These are phyloP conservation scores for Marasmius tenuissimus DNA, from an alignment of 1,284 basidiomycete species.

Conservation along the genomic window DNA sequence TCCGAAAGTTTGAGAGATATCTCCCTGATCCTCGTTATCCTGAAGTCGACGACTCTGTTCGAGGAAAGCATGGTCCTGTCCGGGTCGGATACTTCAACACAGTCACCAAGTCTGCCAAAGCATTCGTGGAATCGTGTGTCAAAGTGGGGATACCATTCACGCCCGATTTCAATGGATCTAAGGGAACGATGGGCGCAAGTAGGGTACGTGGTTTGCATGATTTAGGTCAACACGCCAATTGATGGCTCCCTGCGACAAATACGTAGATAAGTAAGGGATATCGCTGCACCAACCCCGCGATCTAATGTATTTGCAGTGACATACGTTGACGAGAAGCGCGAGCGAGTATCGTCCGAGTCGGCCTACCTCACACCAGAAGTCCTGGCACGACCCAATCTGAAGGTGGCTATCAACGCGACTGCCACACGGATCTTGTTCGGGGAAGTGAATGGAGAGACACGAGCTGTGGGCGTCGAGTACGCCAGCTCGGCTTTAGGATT, in stretches of 20 bases:
- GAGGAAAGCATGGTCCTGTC: constrained; percentile 52
- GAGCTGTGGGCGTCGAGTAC: constrained; percentile 65
- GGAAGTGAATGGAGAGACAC: constrained; percentile 34
- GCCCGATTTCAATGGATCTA: constrained; percentile 50
- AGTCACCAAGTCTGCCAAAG: constrained; percentile 33
- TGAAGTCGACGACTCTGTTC: constrained; percentile 41
- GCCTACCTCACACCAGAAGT: constrained; percentile 67
- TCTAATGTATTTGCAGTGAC: constrained; percentile 47
- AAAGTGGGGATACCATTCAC: constrained; percentile 47
- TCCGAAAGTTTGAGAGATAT: constrained; percentile 61
- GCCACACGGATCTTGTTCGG: constrained; percentile 64
- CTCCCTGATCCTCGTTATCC: constrained; percentile 46
- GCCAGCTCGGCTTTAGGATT: constrained; percentile 31
- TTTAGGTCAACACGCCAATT: background rate
- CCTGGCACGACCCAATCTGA: constrained; percentile 61
- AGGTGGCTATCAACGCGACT: constrained; percentile 50
- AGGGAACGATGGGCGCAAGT: constrained; percentile 50
- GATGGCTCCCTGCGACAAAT: background rate
- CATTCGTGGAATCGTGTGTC: constrained; percentile 48
- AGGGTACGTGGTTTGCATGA: constrained; percentile 38
- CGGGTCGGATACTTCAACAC: constrained; percentile 42
- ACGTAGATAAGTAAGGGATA: constrained; percentile 5
- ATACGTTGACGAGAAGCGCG: constrained; percentile 49
- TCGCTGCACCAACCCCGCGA: constrained; percentile 11
- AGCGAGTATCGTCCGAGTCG: constrained; percentile 59